Evolutionary conservation across 2,329 filamentous ascomycete species (phyloP).

Genomic region (Monosporascus cannonballus): DNA sequence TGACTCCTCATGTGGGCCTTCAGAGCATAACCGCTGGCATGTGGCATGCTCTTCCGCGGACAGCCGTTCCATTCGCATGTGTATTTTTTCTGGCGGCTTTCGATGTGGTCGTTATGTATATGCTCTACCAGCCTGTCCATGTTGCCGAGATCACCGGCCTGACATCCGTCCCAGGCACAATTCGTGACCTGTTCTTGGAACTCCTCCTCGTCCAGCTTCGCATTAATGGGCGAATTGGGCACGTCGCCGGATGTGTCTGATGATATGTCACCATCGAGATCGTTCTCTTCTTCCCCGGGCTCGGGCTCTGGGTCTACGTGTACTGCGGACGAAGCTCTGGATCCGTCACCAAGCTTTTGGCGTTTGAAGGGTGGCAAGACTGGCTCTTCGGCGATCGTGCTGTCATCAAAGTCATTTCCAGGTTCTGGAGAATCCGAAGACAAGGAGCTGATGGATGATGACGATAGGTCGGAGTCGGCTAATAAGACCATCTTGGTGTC

Average conservation of each 20-base stretch:
- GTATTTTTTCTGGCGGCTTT: constrained; percentile 89
- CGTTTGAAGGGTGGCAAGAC: constrained; percentile 28
- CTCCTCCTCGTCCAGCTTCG: constrained; percentile 67
- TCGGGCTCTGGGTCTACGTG: constrained; percentile 44
- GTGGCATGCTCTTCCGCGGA: constrained; percentile 77
- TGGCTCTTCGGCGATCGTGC: constrained; percentile 20
- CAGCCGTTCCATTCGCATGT: constrained; percentile 98
- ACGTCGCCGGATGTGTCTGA: constrained; percentile 86
- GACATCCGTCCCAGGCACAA: constrained; percentile 74
- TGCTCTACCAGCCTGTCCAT: constrained; percentile 80
- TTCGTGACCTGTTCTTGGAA: constrained; percentile 71
- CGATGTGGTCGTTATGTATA: constrained; percentile 90
- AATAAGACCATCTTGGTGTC: constrained; percentile 7
- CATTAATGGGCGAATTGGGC: constrained; percentile 62
- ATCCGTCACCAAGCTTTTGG: constrained; percentile 29
- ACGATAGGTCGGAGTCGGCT: neutral
- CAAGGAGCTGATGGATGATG: constrained; percentile 1
- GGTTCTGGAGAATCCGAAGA: neutral
- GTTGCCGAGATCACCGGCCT: constrained; percentile 63
- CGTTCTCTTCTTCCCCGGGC: constrained; percentile 23
- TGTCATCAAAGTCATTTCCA: constrained; percentile 20
- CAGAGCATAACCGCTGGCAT: constrained; percentile 91
- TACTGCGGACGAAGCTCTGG: constrained; percentile 40
- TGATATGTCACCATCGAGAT: constrained; percentile 64
- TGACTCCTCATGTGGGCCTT: constrained; percentile 98